A percentile compares a stretch with the other conserved stretches of the same genome.
These are phyloP conservation scores for Zopfia rhizophila DNA, from an alignment of 2,329 filamentous ascomycete genomes.

Conservation along the genomic window DNA sequence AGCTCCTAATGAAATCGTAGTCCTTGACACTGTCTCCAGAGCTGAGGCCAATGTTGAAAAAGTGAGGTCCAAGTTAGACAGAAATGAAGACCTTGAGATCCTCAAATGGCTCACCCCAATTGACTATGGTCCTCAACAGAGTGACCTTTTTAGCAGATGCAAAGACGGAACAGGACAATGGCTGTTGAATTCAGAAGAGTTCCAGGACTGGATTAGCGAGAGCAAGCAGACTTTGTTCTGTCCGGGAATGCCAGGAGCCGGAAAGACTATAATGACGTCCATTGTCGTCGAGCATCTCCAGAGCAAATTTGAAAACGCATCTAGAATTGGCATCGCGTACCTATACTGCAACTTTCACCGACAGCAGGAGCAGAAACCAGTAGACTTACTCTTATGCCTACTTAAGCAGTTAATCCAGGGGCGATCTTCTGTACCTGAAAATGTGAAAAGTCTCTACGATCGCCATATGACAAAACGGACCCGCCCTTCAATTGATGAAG, in stretches of 20 bases:
- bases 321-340: too few relatives aligned
- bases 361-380: conserved; percentile 32
- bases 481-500: conserved; percentile 30
- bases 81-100: background rate
- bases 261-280: conserved; percentile 41
- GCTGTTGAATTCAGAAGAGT: too few relatives aligned
- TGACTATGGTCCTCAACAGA: conserved; percentile 26
- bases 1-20: conserved; percentile 1
- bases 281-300: conserved; percentile 35
- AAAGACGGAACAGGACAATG: conserved; percentile 31
- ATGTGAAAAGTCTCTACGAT: conserved; percentile 33
- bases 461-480: conserved; percentile 27
- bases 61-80: conserved; percentile 1
- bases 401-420: conserved; percentile 45
- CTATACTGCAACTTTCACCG: conserved; percentile 46
- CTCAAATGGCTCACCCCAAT: conserved; percentile 21
- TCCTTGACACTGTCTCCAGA: background rate
- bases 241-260: conserved; percentile 38
- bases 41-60: too few relatives aligned
- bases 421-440: conserved; percentile 27
- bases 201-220: conserved; percentile 31
- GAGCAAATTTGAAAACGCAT: too few relatives aligned
- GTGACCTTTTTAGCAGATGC: conserved; percentile 22
- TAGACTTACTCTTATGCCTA: conserved; percentile 38
- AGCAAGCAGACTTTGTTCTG: conserved; percentile 32